These are phyloP conservation scores for Pilatotrama ljubarskyi DNA, from an alignment of 768 basidiomycete species.

Conservation along the genomic window DNA sequence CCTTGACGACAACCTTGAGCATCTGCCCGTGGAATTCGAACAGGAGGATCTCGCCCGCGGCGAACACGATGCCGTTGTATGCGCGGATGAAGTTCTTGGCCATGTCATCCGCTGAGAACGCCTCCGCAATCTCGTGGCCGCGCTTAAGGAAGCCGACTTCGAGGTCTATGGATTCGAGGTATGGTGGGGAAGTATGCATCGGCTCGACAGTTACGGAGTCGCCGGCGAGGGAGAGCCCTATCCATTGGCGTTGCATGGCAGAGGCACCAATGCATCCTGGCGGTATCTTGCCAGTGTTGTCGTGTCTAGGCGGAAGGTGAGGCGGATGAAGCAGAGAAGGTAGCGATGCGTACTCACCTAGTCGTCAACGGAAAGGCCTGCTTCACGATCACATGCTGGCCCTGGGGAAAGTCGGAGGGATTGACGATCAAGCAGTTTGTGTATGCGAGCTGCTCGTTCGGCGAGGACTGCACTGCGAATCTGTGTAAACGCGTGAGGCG, in stretches of 20 bases:
- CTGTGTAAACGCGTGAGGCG: background rate
- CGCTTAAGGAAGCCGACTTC: conserved; percentile 68
- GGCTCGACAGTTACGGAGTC: conserved; percentile 74
- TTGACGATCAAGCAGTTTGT: conserved; percentile 82
- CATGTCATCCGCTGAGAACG: conserved; percentile 90
- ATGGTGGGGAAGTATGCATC: conserved; percentile 51
- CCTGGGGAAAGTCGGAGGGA: conserved; percentile 70
- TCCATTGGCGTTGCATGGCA: conserved; percentile 84
- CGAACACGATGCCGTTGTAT: conserved; percentile 71
- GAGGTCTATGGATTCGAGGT: conserved; percentile 77
- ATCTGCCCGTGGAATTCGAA: conserved; percentile 90
- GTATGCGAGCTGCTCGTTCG: conserved; percentile 55
- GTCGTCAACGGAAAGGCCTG: conserved; percentile 69
- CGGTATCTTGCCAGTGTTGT: conserved; percentile 69
- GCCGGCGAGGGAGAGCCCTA: conserved; percentile 75
- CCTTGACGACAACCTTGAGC: conserved; percentile 68
- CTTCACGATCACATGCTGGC: conserved; percentile 78
- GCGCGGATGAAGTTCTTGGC: conserved; percentile 70
- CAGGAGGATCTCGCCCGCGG: conserved; percentile 65
- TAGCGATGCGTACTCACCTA: conserved; percentile 45
- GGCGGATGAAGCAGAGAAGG: background rate
- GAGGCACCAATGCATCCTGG: conserved; percentile 78
- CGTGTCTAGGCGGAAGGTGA: conserved; percentile 52
- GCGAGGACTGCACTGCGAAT: conserved; percentile 27
- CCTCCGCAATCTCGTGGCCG: conserved; percentile 56